Percentiles rank a stretch among this genome's conserved stretches.
These are phyloP conservation scores for Alternaria burnsii DNA, from an alignment of 2,329 filamentous ascomycete genomes.

Conservation along the genomic window DNA sequence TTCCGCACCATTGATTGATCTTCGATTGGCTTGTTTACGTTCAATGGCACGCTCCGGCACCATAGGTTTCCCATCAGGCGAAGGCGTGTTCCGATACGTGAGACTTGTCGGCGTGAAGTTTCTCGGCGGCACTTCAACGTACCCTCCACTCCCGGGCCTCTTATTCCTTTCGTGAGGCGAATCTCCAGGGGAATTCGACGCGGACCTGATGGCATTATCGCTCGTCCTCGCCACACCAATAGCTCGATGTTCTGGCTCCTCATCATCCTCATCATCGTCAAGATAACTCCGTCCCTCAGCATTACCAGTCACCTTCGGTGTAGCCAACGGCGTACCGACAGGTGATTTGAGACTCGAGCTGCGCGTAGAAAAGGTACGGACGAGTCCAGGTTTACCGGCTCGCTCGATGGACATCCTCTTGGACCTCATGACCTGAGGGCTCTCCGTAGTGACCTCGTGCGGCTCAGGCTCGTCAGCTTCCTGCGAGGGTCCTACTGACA, in stretches of 20 bases:
- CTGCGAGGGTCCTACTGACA: too few relatives aligned
- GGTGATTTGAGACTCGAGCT: constrained; percentile 39
- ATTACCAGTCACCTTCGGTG: constrained; percentile 21
- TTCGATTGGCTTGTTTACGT: constrained; percentile 31
- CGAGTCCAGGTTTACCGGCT: constrained; percentile 41
- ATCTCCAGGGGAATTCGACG: constrained; percentile 38
- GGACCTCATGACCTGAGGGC: constrained; percentile 42
- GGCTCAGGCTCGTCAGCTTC: not conserved
- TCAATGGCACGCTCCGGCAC: constrained; percentile 31
- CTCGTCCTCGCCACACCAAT: constrained; percentile 57
- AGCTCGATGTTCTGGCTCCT: constrained; percentile 37
- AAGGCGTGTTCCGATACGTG: constrained; percentile 36
- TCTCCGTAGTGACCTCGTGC: constrained; percentile 11
- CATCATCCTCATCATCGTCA: constrained; percentile 38
- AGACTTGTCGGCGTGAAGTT: constrained; percentile 32
- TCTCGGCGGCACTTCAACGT: constrained; percentile 40
- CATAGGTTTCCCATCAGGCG: constrained; percentile 32
- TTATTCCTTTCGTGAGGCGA: constrained; percentile 24
- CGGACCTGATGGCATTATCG: constrained; percentile 46
- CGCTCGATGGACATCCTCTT: constrained; percentile 50
- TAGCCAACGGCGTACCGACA: constrained; percentile 27
- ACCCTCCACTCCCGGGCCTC: constrained; percentile 32
- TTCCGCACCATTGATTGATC: constrained; percentile 15
- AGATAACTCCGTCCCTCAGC: constrained; percentile 39
- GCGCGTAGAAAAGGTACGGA: constrained; percentile 46